A percentile compares a stretch with the other conserved stretches of the same genome.
phyloP scores from a whole-genome alignment of 176 grass and related monocot species.

The Tillandsia leiboldiana region DNA sequence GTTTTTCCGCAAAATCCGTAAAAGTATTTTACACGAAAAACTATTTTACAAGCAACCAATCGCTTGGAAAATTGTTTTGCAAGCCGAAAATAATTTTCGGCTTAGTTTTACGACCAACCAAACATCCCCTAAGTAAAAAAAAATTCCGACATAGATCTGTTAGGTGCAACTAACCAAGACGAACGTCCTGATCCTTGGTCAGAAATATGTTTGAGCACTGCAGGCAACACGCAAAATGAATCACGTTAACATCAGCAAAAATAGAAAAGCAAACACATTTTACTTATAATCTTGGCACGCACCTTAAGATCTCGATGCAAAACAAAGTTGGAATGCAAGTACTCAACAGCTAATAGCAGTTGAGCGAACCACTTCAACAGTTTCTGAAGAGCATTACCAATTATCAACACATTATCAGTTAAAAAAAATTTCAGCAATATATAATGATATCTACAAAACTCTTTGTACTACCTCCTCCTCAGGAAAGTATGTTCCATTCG shows the following conservation, averaged over 20 bases:
- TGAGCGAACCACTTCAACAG: slow-evolving; percentile 93
- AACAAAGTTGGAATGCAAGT: slow-evolving; percentile 95
- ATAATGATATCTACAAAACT: slow-evolving; percentile 9
- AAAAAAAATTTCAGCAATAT: not conserved
- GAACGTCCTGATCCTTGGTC: slow-evolving; percentile 91
- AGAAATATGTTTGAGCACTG: slow-evolving; percentile 99
- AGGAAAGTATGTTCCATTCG: slow-evolving; percentile 78
- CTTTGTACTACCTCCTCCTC: slow-evolving; percentile 71
- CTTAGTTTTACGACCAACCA: no score
- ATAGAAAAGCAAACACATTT: slow-evolving; percentile 5
- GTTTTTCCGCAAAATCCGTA: no score
- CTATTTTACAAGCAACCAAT: no score
- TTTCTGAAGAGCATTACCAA: slow-evolving; percentile 49
- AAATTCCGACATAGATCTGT: not conserved
- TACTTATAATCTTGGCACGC: slow-evolving; percentile 1
- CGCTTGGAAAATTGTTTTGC: no score
- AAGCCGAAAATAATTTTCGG: no score
- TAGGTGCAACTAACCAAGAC: slow-evolving; percentile 64
- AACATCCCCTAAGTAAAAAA: not conserved
- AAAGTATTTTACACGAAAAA: no score
- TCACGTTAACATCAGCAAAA: not conserved
- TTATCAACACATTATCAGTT: slow-evolving; percentile 19
- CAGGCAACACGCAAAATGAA: slow-evolving; percentile 17
- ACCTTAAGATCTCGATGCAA: slow-evolving; percentile 98
- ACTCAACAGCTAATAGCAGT: slow-evolving; percentile 83